Conservation (phyloP, 345 rosid species). For the Boechera retrofracta region DNA sequence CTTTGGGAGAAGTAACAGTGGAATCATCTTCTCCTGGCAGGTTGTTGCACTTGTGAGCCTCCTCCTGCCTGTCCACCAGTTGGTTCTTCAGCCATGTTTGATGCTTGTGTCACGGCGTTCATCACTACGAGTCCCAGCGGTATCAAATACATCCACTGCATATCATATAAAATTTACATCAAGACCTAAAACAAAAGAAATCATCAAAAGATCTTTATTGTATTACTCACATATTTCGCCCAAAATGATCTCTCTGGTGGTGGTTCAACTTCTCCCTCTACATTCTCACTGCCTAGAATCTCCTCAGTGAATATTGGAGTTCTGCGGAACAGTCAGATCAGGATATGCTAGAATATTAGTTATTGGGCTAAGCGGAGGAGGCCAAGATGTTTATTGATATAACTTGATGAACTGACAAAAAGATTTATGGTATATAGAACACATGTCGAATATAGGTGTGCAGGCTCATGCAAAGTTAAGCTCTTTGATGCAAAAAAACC, state of each 20-base stretch:
- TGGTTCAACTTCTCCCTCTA: conserved; percentile 62
- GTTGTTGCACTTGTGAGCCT: conserved; percentile 53
- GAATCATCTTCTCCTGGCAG: conserved; percentile 70
- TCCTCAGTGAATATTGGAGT: conserved; percentile 81
- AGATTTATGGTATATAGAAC: background rate
- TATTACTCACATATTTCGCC: conserved; percentile 93
- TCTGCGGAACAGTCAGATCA: conserved; percentile 46
- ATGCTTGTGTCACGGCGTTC: conserved; percentile 94
- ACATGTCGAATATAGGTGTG: background rate
- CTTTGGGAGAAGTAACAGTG: conserved; percentile 18
- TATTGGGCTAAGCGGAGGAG: background rate
- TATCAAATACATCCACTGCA: conserved; percentile 92
- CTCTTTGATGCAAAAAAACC: background rate
- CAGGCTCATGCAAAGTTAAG: conserved; percentile 13
- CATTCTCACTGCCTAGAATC: conserved; percentile 58
- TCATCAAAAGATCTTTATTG: conserved; percentile 7
- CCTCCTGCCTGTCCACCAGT: conserved; percentile 57
- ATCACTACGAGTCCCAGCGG: conserved; percentile 90
- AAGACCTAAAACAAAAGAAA: background rate
- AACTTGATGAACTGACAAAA: background rate
- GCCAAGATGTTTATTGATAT: background rate
- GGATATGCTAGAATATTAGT: background rate
- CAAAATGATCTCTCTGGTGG: conserved; percentile 91
- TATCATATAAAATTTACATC: conserved; percentile 26
- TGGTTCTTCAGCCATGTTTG: conserved; percentile 85